Base-by-base conservation (phyloP, 129 eudicot genomes). In the Scalesia atractyloides region DNA sequence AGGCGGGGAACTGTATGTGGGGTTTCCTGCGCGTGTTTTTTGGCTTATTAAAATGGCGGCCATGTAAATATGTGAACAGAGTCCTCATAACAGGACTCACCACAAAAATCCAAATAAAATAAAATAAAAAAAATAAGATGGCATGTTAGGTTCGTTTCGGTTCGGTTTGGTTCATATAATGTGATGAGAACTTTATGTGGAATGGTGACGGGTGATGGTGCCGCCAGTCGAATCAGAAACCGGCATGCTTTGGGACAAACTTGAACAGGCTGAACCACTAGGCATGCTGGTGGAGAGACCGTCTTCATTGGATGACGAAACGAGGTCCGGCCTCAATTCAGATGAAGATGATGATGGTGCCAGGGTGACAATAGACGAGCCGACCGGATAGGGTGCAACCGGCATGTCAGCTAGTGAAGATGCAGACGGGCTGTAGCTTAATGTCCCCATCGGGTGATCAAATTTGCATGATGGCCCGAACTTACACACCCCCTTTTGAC, bases 271-370 rank as follows among this genome's bases (percentile, higher is more conserved):
- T 18, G 90, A 84, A 57, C 82, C 95, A 56, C 89, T 85, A 47
- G 96, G 82, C 68, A 79, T 80, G 84, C 73, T 88, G 76, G 80
- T 54, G 14, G 95, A 62, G 41, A 80, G 36, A 30, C 84, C 72
- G 26, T 89, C 92, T 73, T 76, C 70, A 63, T 54, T 72, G 68
- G 88, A 59, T 48, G 85, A 76, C 16, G 81, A 54, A 48, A 76
- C 72, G 20, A 59, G 34, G 67, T 90, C 87, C 2, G 89, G 85
- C 90, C 89, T 79, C 59, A 89, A 72, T 20, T 92, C 96, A 22
- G 98, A 82, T 8, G 95, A 92, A 15, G 96, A 89, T 4, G 96
- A 89, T 39, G 98, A 92, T 19, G 98, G 92, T 19, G 98, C 98
- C 62, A 93, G 74, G 37, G 98, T 81, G 13, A 81, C 96, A 14